These are phyloP conservation scores for Colletotrichum higginsianum DNA, from an alignment of 2,329 filamentous ascomycete species.

Conservation along the genomic window DNA sequence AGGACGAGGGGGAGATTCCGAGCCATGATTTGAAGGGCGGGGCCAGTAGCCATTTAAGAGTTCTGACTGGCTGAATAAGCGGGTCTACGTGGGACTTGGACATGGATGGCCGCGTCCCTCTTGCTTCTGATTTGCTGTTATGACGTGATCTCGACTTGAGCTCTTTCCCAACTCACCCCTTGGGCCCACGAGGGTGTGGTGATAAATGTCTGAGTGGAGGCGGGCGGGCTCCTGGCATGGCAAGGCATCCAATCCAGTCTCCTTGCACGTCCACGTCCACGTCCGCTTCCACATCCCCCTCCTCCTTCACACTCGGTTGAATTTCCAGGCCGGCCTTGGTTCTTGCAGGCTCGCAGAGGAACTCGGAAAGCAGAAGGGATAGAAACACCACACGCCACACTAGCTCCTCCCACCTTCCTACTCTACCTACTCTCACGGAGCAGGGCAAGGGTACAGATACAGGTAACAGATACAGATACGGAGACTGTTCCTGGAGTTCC, in stretches of 20 bases:
- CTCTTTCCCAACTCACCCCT: background rate
- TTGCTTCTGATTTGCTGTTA: conserved; percentile 42
- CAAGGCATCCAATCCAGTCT: conserved; percentile 8
- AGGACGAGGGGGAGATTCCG: conserved; percentile 60
- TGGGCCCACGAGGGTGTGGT: background rate
- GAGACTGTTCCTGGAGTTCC: background rate
- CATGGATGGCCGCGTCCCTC: conserved; percentile 24
- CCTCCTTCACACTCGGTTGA: conserved; percentile 3
- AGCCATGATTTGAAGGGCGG: conserved; percentile 68
- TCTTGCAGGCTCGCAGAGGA: background rate
- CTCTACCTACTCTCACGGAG: background rate
- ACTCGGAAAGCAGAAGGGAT: background rate
- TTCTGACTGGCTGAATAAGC: conserved; percentile 68
- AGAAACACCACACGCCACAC: background rate
- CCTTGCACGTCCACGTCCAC: background rate
- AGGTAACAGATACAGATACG: no score
- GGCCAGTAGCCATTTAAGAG: conserved; percentile 59
- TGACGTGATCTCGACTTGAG: conserved; percentile 41
- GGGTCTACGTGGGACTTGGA: conserved; percentile 52
- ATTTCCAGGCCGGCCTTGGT: conserved; percentile 23
- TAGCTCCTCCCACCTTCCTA: background rate
- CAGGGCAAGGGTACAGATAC: no score
- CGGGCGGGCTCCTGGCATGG: background rate
- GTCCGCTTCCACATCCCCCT: no score
- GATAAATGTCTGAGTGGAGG: background rate